A percentile compares a stretch with the other conserved stretches of the same genome.
Evolutionary conservation across 768 basidiomycete genomes (phyloP).

Genomic region (Termitomyces heimii): DNA sequence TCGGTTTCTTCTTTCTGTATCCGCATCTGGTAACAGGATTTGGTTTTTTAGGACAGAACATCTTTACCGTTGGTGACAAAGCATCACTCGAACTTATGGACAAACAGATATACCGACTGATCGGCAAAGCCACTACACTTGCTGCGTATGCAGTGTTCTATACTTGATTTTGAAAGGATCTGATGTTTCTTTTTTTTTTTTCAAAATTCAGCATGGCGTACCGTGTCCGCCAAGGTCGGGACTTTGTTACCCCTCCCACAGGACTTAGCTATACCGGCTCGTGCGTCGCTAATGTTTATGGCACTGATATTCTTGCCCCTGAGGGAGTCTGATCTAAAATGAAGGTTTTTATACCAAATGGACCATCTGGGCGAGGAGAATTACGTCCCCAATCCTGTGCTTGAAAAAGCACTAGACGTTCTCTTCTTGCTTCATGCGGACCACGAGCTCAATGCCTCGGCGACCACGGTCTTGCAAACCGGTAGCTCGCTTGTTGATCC

Average conservation of each 20-base stretch:
- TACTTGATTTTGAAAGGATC: neutral
- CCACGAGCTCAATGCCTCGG: constrained; percentile 85
- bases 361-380: constrained; percentile 71
- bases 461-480: constrained; percentile 83
- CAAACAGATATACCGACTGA: constrained; percentile 85
- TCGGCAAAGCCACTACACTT: constrained; percentile 84
- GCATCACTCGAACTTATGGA: constrained; percentile 77
- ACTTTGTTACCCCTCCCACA: constrained; percentile 80
- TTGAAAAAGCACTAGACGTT: constrained; percentile 83
- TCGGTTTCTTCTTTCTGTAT: neutral
- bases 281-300: constrained; percentile 32
- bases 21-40: neutral
- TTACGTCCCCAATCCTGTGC: constrained; percentile 77
- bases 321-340: neutral
- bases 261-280: constrained; percentile 82
- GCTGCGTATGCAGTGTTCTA: constrained; percentile 57
- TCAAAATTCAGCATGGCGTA: constrained; percentile 70
- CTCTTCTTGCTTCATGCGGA: constrained; percentile 87
- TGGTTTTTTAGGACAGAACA: constrained; percentile 54
- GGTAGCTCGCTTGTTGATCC: constrained; percentile 89
- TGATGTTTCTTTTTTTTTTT: neutral
- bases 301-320: neutral
- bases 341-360: constrained; percentile 85
- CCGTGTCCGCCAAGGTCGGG: constrained; percentile 84
- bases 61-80: constrained; percentile 64